Evolutionary conservation across 1,139 yeast species (phyloP).

Genomic region (Saccharomycopsis hybrid): DNA sequence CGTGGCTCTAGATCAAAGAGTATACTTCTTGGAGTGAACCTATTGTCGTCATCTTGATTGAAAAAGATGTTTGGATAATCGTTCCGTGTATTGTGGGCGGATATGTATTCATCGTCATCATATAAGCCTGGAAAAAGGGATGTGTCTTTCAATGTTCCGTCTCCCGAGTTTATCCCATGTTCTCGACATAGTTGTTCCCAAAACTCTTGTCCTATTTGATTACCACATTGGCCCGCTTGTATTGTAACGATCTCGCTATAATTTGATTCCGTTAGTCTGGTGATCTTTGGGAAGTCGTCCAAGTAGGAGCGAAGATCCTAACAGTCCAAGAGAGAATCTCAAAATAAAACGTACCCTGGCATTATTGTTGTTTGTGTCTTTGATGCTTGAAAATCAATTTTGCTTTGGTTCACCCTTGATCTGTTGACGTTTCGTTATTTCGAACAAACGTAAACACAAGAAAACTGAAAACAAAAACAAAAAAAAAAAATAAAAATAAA

Average conservation of each 20-base stretch:
- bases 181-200: slow-evolving; percentile 89
- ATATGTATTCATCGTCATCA: background rate
- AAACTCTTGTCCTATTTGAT: slow-evolving; percentile 88
- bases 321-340: background rate
- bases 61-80: slow-evolving; percentile 64
- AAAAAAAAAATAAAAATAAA: too few relatives aligned
- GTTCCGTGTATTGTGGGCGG: slow-evolving; percentile 1
- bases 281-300: background rate
- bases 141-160: slow-evolving; percentile 45
- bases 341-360: slow-evolving; percentile 1
- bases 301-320: background rate
- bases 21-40: slow-evolving; percentile 83
- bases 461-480: too few relatives aligned
- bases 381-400: too few relatives aligned
- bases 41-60: slow-evolving; percentile 65
- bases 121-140: background rate
- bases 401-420: too few relatives aligned
- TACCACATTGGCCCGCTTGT: slow-evolving; percentile 89
- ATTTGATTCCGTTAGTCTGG: background rate
- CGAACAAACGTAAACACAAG: too few relatives aligned
- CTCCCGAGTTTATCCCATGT: slow-evolving; percentile 67
- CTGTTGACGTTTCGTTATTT: too few relatives aligned
- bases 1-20: slow-evolving; percentile 88
- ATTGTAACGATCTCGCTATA: slow-evolving; percentile 54
- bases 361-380: background rate